phyloP scores from a whole-genome alignment of 306 rosid genomes.

The Clitoria ternatea region DNA sequence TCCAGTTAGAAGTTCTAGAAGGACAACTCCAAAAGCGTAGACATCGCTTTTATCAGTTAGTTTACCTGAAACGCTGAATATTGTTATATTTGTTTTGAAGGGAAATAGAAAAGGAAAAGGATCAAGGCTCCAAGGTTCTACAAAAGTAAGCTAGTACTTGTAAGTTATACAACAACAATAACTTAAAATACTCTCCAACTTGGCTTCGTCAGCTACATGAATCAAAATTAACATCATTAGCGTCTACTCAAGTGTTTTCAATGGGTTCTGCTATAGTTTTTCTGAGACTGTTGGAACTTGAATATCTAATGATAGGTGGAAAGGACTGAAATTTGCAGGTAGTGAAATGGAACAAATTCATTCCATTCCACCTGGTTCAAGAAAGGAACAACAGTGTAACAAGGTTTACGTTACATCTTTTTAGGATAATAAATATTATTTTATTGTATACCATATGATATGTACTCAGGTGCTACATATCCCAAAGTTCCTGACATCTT shows the following conservation, averaged over 20 bases:
- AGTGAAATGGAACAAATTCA: neutral
- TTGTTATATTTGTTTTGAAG: slow-evolving; percentile 16
- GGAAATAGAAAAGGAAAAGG: neutral
- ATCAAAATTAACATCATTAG: neutral
- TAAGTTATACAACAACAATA: neutral
- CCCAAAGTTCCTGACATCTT: slow-evolving; percentile 72
- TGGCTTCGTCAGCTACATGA: neutral
- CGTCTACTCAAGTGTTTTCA: neutral
- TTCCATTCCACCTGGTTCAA: slow-evolving; percentile 1
- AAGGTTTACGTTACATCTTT: neutral
- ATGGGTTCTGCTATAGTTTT: neutral
- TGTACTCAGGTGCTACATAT: slow-evolving; percentile 81
- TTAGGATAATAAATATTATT: slow-evolving; percentile 5
- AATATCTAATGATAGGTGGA: neutral
- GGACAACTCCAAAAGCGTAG: slow-evolving; percentile 87
- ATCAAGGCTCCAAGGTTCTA: neutral
- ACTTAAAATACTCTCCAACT: neutral
- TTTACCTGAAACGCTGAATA: slow-evolving; percentile 49
- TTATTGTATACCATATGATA: slow-evolving; percentile 61
- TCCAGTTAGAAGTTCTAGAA: slow-evolving; percentile 79
- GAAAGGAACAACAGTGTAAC: neutral
- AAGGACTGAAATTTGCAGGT: neutral
- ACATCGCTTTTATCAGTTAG: slow-evolving; percentile 91
- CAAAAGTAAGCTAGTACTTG: neutral
- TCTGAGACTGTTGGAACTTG: neutral